These are phyloP conservation scores for Trichoderma virens DNA, from an alignment of 495 filamentous ascomycete genomes.

Conservation along the genomic window DNA sequence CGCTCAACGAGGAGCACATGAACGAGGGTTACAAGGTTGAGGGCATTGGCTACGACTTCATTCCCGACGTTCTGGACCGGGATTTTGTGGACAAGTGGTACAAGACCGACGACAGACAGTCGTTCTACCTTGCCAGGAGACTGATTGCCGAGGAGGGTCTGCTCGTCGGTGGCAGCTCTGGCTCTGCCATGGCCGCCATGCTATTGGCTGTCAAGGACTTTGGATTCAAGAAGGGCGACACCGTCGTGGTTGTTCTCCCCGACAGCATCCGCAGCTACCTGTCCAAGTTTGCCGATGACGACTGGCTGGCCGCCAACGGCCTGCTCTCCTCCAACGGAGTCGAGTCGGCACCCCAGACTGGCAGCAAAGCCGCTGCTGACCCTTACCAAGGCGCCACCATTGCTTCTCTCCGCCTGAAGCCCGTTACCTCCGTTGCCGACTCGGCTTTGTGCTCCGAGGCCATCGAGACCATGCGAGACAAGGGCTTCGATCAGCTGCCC, in stretches of 20 bases:
- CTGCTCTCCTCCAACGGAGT: slow-evolving; percentile 55
- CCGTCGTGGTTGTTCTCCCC: slow-evolving; percentile 83
- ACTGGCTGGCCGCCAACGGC: slow-evolving; percentile 94
- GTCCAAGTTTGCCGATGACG: slow-evolving; percentile 97
- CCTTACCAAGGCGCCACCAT: slow-evolving; percentile 68
- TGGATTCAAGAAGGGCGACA: slow-evolving; percentile 63
- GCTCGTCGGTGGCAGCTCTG: slow-evolving; percentile 88
- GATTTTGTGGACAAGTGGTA: slow-evolving; percentile 87
- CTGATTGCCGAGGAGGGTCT: slow-evolving; percentile 93
- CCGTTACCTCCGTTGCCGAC: slow-evolving; percentile 73
- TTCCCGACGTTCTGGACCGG: slow-evolving; percentile 86
- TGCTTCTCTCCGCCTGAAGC: slow-evolving; percentile 75
- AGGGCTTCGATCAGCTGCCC: slow-evolving; percentile 92
- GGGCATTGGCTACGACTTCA: slow-evolving; percentile 97
- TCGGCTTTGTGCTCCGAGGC: slow-evolving; percentile 67
- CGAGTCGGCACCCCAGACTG: slow-evolving; percentile 25
- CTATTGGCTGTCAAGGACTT: slow-evolving; percentile 70
- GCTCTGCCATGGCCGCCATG: slow-evolving; percentile 83
- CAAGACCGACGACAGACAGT: slow-evolving; percentile 90
- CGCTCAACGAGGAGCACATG: slow-evolving; percentile 66
- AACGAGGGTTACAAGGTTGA: slow-evolving; percentile 95
- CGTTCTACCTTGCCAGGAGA: slow-evolving; percentile 79
- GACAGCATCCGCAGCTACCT: slow-evolving; percentile 97
- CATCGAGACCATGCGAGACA: slow-evolving; percentile 94
- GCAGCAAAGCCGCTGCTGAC: slow-evolving; percentile 27